Percentiles rank a stretch among this genome's conserved stretches.
These are phyloP conservation scores for Starmerella gropengiesseri DNA, from an alignment of 805 yeast species.

Conservation along the genomic window DNA sequence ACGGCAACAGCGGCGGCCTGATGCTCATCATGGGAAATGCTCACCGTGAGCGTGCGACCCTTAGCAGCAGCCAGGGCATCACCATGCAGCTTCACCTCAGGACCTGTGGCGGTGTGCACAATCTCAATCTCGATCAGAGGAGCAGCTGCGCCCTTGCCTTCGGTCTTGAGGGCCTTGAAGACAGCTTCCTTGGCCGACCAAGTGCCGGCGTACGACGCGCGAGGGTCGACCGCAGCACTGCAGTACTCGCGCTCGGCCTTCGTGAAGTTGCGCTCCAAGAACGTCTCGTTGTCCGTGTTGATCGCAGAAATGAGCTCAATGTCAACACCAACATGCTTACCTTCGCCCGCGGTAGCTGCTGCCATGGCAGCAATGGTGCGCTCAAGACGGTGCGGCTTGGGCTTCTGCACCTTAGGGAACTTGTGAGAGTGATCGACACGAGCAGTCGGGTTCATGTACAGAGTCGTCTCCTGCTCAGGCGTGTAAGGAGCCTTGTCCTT, in stretches of 20 bases:
- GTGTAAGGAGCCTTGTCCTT: slow-evolving; percentile 89
- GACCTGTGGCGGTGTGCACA: slow-evolving; percentile 64
- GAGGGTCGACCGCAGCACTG: slow-evolving; percentile 57
- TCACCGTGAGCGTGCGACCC: slow-evolving; percentile 58
- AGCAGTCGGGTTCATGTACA: slow-evolving; percentile 92
- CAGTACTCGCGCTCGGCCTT: slow-evolving; percentile 70
- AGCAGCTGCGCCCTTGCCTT: slow-evolving; percentile 91
- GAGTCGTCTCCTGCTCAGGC: slow-evolving; percentile 76
- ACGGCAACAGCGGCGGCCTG: slow-evolving; percentile 98
- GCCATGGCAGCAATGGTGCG: slow-evolving; percentile 29
- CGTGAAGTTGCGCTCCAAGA: slow-evolving; percentile 87
- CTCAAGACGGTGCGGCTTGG: slow-evolving; percentile 29
- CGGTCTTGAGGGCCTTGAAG: slow-evolving; percentile 85
- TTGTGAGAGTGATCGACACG: slow-evolving; percentile 39
- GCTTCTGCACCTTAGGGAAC: slow-evolving; percentile 20
- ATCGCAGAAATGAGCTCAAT: slow-evolving; percentile 78
- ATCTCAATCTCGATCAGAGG: slow-evolving; percentile 86
- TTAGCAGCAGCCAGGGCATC: slow-evolving; percentile 65
- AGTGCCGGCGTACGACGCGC: slow-evolving; percentile 89
- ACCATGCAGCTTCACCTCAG: slow-evolving; percentile 67
- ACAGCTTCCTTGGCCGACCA: slow-evolving; percentile 99
- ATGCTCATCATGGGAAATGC: slow-evolving; percentile 91
- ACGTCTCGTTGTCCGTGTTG: slow-evolving; percentile 80
- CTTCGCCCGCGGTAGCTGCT: slow-evolving; percentile 35
- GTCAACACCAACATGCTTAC: slow-evolving; percentile 85